A percentile compares a stretch with the other conserved stretches of the same genome.
These are phyloP conservation scores for Claviceps maximensis DNA, from an alignment of 2,329 filamentous ascomycete genomes.

Conservation along the genomic window DNA sequence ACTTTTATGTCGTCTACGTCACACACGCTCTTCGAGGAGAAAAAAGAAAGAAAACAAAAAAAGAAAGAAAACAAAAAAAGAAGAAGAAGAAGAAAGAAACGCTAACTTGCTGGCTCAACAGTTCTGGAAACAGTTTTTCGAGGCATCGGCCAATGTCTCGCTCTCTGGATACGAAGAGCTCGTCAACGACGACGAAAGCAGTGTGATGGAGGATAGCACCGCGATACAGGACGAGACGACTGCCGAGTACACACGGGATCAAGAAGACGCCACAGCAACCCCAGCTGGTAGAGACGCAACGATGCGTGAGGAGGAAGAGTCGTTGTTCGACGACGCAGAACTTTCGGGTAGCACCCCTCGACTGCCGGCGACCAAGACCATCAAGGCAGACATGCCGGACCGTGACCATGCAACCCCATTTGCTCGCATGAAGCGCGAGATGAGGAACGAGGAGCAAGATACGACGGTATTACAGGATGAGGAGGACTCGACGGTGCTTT, in stretches of 20 bases:
- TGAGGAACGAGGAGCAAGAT: conserved; percentile 34
- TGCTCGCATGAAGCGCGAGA: conserved; percentile 56
- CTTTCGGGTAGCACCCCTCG: conserved; percentile 57
- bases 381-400: conserved; percentile 42
- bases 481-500: conserved; percentile 35
- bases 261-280: conserved; percentile 25
- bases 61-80: too few relatives aligned
- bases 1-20: neutral
- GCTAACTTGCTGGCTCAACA: conserved; percentile 20
- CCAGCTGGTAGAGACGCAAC: conserved; percentile 20
- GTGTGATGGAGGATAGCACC: conserved; percentile 35
- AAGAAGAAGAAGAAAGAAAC: too few relatives aligned
- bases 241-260: conserved; percentile 32
- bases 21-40: neutral
- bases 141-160: conserved; percentile 93
- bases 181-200: conserved; percentile 51
- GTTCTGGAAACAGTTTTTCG: conserved; percentile 99
- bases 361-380: conserved; percentile 36
- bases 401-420: conserved; percentile 66
- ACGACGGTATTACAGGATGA: conserved; percentile 23
- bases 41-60: too few relatives aligned
- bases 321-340: conserved; percentile 51
- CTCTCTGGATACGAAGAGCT: conserved; percentile 87
- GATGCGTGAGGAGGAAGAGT: conserved; percentile 45
- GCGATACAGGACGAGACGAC: conserved; percentile 43